Base-by-base conservation (phyloP, 371 early-diverging fungal species). In the Sporodiniella umbellata region DNA sequence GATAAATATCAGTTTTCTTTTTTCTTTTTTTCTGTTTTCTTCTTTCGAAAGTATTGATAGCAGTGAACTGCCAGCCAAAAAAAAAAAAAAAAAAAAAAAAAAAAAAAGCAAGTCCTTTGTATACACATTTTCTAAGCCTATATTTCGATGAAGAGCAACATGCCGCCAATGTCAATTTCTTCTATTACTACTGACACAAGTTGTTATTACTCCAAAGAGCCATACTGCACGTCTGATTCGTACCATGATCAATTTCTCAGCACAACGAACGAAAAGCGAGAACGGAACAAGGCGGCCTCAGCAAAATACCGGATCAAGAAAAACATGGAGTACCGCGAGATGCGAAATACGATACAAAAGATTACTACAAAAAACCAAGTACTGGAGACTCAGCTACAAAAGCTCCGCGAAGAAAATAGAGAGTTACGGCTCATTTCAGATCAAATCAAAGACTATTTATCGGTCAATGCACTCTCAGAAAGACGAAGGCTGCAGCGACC, bases 301-400 rank as follows among this genome's bases (percentile, higher is more conserved):
- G 84, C 84, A 7, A 83, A 79, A 48, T 83, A 83, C 48, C 65
- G 84, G 6, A 77, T 75, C 49, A 83, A 81, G 53, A 83, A 83
- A 55, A 82, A 83, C 25, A 60, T 64, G 43, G 79, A 80, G 40
- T 73, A 80, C 22, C 66, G 71, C 14, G 80, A 81, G 54, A 83
- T 83, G 84, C 48, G 69, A 19, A 50, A 56, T 2, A 72, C 68
- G 60, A 83, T 83, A 45, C 42, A 51, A 1, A 48, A 48, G 5
- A 54, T 82, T 12, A 67, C 73, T 17, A 75, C 79, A 21, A 68
- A 79, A 42, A 78, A 79, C 55, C 66, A 68, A 19, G 49, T 76
- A 0, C 47, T 83, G 4, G 53, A 62, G 18, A 55, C 79, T 15
- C 81, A 81, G 31, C 22, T 83, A 23, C 60, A 68, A 15, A 77